Evolutionary conservation across 2,329 filamentous ascomycete genomes (phyloP).

Genomic region (Penicillium concentricum): DNA sequence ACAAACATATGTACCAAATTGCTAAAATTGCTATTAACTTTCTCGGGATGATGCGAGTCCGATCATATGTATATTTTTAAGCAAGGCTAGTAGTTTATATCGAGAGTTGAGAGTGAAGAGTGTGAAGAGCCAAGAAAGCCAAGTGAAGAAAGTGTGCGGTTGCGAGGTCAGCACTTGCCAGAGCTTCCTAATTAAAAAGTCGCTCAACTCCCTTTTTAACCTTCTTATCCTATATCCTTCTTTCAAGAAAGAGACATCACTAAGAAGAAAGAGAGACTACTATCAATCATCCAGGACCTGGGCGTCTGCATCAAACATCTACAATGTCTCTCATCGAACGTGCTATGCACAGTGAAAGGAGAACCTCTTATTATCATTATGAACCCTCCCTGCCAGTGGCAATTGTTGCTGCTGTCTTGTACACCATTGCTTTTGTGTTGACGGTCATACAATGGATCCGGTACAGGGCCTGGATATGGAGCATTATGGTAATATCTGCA

Average conservation of each 20-base stretch:
- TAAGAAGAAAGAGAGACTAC: not conserved
- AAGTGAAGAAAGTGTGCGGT: not conserved
- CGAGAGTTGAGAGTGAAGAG: not conserved
- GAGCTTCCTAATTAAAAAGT: not conserved
- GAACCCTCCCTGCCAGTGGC: constrained; percentile 31
- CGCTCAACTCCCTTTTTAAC: not conserved
- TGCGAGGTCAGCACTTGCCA: not conserved
- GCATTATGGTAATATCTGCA: constrained; percentile 33
- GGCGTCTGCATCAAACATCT: not conserved
- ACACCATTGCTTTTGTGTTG: constrained; percentile 24
- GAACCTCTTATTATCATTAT: constrained; percentile 24
- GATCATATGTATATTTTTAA: not conserved
- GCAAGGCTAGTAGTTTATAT: too few relatives aligned
- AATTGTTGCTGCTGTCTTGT: constrained; percentile 29
- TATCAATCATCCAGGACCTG: not conserved
- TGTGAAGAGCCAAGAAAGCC: too few relatives aligned
- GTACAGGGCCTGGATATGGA: constrained; percentile 34
- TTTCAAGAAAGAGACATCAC: not conserved
- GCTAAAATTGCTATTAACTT: not conserved
- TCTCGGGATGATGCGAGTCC: not conserved
- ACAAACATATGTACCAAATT: not conserved
- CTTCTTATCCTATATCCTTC: not conserved
- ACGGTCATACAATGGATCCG: constrained; percentile 34
- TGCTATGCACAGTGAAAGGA: not conserved
- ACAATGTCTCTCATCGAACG: not conserved